These are phyloP conservation scores for Calonectria leucothoes DNA, from an alignment of 2,329 filamentous ascomycete genomes.

Conservation along the genomic window DNA sequence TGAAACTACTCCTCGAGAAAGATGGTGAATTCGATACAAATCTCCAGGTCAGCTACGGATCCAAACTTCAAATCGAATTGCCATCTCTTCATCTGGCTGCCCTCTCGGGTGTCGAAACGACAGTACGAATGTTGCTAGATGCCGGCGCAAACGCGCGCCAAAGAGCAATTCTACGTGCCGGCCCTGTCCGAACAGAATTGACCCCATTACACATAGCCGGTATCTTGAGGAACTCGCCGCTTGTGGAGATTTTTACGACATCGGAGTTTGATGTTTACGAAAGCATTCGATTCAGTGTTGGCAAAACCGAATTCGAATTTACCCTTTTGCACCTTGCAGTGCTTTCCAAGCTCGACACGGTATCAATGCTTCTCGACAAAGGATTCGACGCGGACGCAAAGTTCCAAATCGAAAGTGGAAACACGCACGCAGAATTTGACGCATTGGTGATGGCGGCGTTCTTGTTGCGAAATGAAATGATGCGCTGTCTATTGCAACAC, in stretches of 20 bases:
- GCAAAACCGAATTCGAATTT: not conserved
- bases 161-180: not conserved
- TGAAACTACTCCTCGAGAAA: not conserved
- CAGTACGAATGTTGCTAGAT: not conserved
- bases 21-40: not conserved
- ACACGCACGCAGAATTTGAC: not conserved
- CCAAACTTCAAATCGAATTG: not conserved
- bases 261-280: not conserved
- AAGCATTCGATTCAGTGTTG: not conserved
- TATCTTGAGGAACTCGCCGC: not conserved
- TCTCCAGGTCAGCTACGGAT: not conserved
- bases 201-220: not conserved
- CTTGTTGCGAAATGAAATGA: not conserved
- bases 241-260: not conserved
- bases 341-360: not conserved
- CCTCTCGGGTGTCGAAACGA: not conserved
- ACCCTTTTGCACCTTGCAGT: not conserved
- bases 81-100: not conserved
- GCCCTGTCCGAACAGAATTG: not conserved
- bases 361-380: not conserved
- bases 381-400: not conserved
- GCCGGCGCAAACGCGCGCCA: not conserved
- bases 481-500: not conserved
- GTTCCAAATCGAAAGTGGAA: not conserved
- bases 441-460: not conserved